Base-by-base conservation (phyloP, 768 basidiomycete species). In the Rhizopogon sp. region DNA sequence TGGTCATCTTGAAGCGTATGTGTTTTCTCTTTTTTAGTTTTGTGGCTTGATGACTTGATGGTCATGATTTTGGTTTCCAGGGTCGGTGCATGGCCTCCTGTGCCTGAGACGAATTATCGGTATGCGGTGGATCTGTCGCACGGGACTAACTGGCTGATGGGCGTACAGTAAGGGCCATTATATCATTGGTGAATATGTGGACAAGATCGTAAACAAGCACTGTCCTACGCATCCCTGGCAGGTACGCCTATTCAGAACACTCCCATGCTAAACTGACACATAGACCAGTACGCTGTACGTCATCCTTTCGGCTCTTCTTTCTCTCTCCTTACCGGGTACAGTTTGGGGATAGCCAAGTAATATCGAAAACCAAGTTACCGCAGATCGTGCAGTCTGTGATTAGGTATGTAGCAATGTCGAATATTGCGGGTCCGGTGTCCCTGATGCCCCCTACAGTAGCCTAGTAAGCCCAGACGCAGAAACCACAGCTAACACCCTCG, bases 341-440 rank as follows among this genome's bases (percentile, higher is more conserved):
- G 89, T 92, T 89, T 64, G 90, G 87, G 28, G 85, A 90, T 53
- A 88, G 84, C 61, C 88, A 89, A 65, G 71, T 87, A 37, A 72
- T 82, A 16, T 67, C 83, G 22, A 92, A 85, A 67, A 62, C 73
- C n/a, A 87, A 83, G 60, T 70, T 90, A n/a, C 77, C 87, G 0
- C 78, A 84, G 52, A 78, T 92, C 47, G 76, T 92, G 3, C 85
- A 88, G 61, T 85, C 86, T 16, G 68, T 88, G 54, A 79, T 92
- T 60, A 88, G 85, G 88, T 85, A 66, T 50, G 70, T 54, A 35
- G 43, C 28, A 42, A 13, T 41, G 20, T 54, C 45, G 49, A 28
- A 57, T 59, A 59, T 29, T 10, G 5, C 29, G 17, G n/a, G 14
- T 50, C 50, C 43, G 2, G 25, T 39, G 33, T 28, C 20, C 13